Evolutionary conservation across 2,329 filamentous ascomycete species (phyloP).

Genomic region (Trichophyton equinum): DNA sequence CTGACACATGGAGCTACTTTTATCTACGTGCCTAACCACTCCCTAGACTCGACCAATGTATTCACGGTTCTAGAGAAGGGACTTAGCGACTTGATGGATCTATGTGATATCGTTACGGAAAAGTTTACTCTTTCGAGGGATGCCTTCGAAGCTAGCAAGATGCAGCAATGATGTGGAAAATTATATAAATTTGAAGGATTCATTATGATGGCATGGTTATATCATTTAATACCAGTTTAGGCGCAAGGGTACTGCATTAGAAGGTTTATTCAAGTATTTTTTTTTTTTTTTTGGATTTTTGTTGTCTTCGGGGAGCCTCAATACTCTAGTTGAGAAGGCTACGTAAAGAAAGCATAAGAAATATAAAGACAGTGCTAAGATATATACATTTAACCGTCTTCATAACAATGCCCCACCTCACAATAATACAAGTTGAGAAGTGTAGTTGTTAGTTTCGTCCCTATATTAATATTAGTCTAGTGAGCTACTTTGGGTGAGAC

Average conservation of each 20-base stretch:
- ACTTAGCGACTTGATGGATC: conserved; percentile 71
- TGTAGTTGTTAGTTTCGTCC: conserved; percentile 18
- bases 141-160: conserved; percentile 39
- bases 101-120: conserved; percentile 87
- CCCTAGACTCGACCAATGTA: conserved; percentile 63
- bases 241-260: not conserved
- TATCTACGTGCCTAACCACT: conserved; percentile 19
- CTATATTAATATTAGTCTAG: conserved; percentile 6
- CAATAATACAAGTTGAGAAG: not conserved
- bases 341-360: not conserved
- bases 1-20: conserved; percentile 47
- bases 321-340: not conserved
- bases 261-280: not conserved
- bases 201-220: not conserved
- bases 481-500: not conserved
- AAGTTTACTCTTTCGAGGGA: conserved; percentile 65
- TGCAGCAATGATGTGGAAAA: not conserved
- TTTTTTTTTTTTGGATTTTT: not conserved
- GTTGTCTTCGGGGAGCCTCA: not conserved
- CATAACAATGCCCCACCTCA: not conserved
- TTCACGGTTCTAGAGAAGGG: conserved; percentile 84
- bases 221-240: not conserved
- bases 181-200: not conserved
- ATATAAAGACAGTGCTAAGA: not conserved
- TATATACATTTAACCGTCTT: conserved; percentile 11